phyloP scores from a whole-genome alignment of 495 filamentous ascomycete species.

The Tuber aestivum region DNA sequence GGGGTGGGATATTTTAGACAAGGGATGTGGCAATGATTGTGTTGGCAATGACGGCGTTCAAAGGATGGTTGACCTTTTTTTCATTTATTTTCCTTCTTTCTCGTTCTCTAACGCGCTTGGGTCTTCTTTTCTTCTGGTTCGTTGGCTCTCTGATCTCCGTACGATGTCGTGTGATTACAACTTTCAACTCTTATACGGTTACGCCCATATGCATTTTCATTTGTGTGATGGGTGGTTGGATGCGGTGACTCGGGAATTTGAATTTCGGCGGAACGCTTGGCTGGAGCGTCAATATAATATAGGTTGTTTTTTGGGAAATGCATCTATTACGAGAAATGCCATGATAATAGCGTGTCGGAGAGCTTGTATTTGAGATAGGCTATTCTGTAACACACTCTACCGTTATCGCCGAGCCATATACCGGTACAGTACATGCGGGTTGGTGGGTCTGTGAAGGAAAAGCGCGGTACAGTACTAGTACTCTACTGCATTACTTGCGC shows the following conservation, averaged over 20 bases:
- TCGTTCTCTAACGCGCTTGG: neutral
- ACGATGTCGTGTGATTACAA: neutral
- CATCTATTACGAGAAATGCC: neutral
- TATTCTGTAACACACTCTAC: neutral
- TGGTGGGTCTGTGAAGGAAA: neutral
- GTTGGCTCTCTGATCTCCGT: neutral
- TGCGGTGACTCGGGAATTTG: neutral
- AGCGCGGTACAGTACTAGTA: no score
- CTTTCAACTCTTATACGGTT: neutral
- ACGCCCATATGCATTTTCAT: neutral
- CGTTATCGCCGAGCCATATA: neutral
- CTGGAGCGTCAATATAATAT: neutral
- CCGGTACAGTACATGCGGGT: neutral
- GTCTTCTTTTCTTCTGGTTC: neutral
- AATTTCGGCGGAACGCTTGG: neutral
- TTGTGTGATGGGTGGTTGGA: neutral
- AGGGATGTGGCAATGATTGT: neutral
- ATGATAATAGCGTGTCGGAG: neutral
- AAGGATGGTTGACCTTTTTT: slow-evolving; percentile 17
- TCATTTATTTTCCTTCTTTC: neutral
- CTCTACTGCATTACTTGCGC: neutral
- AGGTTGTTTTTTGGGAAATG: neutral
- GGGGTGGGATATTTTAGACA: slow-evolving; percentile 39
- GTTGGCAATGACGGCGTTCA: slow-evolving; percentile 23
- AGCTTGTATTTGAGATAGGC: neutral